These are phyloP conservation scores for Thelephora ganbajun DNA, from an alignment of 768 basidiomycete genomes.

Conservation along the genomic window DNA sequence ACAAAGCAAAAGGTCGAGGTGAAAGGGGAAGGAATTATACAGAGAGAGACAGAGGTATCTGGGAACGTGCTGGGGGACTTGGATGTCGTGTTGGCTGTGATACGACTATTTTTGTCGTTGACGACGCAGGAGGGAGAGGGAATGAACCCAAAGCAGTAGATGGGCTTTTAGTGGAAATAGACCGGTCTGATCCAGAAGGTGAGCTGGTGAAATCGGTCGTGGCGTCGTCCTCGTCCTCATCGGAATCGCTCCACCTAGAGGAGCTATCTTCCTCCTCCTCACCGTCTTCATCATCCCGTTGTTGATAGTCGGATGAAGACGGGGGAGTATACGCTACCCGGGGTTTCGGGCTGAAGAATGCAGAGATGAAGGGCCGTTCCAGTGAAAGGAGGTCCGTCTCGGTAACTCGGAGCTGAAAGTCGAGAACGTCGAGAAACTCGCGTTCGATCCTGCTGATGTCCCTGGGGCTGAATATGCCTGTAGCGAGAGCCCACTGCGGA, in stretches of 20 bases:
- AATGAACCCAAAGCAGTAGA: neutral
- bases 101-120: too few species aligned
- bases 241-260: neutral
- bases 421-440: slow-evolving; percentile 68
- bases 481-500: slow-evolving; percentile 77
- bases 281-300: neutral
- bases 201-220: neutral
- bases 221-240: neutral
- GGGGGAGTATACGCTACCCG: neutral
- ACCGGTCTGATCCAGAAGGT: neutral
- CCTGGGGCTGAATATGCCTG: slow-evolving; percentile 68
- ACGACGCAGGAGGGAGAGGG: neutral
- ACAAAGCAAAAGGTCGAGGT: neutral
- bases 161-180: neutral
- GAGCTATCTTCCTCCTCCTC: neutral
- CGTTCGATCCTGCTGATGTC: slow-evolving; percentile 73
- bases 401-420: slow-evolving; percentile 54
- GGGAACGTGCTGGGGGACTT: neutral
- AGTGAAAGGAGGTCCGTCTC: slow-evolving; percentile 46
- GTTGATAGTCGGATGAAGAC: neutral
- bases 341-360: neutral
- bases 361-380: neutral
- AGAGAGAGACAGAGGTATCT: neutral
- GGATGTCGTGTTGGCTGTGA: neutral
- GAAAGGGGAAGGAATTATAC: neutral